Conservation (phyloP, 2,329 filamentous ascomycete genomes). For the Pestalotiopsis fici region DNA sequence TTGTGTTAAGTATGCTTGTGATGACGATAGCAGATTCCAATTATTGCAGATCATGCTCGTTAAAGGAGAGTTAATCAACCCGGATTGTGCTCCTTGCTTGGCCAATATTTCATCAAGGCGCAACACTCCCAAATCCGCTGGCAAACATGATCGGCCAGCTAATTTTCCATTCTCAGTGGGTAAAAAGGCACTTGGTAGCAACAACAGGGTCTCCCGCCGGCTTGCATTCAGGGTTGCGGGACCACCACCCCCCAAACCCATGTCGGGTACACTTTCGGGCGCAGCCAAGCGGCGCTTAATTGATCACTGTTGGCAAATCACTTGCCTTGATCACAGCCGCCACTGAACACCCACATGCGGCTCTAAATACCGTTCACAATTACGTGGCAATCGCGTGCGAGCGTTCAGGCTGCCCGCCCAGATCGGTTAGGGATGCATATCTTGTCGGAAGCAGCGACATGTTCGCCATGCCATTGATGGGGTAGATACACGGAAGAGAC, state of each 20-base stretch:
- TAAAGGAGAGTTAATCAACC: not conserved
- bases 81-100: not conserved
- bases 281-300: not conserved
- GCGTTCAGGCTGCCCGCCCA: not conserved
- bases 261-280: not conserved
- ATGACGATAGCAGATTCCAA: not conserved
- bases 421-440: no score
- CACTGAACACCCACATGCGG: not conserved
- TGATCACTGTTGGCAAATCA: not conserved
- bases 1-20: not conserved
- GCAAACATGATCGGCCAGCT: not conserved
- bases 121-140: not conserved
- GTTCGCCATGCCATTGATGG: no score
- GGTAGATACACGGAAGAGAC: no score
- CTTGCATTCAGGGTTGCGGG: not conserved
- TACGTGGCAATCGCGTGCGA: not conserved
- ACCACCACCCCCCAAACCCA: not conserved
- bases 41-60: not conserved
- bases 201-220: not conserved
- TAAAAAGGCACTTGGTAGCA: not conserved
- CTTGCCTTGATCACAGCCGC: not conserved
- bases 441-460: no score
- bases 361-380: not conserved
- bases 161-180: constrained; percentile 1
- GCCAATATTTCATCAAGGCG: not conserved